A percentile compares a stretch with the other conserved stretches of the same genome.
Evolutionary conservation across 2,329 filamentous ascomycete genomes (phyloP).

Genomic region (Emmonsiellopsis sp.): DNA sequence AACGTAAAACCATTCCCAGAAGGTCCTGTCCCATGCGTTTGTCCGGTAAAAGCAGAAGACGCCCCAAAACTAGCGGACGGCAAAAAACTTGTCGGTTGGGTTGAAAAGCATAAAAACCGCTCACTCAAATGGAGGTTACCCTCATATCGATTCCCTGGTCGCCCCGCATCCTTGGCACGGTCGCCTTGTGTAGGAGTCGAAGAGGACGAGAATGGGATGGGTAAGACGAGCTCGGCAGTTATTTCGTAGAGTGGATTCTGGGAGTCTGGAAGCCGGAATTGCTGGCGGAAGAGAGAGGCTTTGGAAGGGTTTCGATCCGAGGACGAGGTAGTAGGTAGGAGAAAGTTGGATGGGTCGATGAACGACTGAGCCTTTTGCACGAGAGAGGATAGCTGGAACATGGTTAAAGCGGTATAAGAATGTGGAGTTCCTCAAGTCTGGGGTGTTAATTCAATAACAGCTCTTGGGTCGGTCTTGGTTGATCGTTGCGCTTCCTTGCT

Average conservation of each 20-base stretch:
- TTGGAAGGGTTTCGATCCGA: conserved; percentile 80
- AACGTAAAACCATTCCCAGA: conserved; percentile 94
- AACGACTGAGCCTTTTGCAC: conserved; percentile 93
- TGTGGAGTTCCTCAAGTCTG: not conserved
- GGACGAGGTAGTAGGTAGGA: conserved; percentile 61
- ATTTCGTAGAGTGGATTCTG: conserved; percentile 95
- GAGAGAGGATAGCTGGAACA: conserved; percentile 65
- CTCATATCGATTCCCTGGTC: conserved; percentile 71
- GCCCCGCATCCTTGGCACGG: conserved; percentile 43
- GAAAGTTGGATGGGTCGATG: conserved; percentile 79
- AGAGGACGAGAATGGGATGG: conserved; percentile 49
- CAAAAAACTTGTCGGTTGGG: conserved; percentile 78
- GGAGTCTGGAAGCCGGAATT: conserved; percentile 87
- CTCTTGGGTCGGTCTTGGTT: not conserved
- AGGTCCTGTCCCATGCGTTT: conserved; percentile 85
- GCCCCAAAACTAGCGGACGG: conserved; percentile 68
- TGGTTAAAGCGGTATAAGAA: conserved; percentile 17
- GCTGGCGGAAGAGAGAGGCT: conserved; percentile 82
- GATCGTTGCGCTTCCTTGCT: not conserved
- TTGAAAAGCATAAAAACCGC: conserved; percentile 92
- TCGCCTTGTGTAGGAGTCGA: conserved; percentile 43
- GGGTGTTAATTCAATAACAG: not conserved
- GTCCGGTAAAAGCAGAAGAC: conserved; percentile 78
- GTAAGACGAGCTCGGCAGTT: conserved; percentile 86
- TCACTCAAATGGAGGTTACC: conserved; percentile 92